Conservation (phyloP, 345 rosid genomes). For the Toxicodendron radicans region DNA sequence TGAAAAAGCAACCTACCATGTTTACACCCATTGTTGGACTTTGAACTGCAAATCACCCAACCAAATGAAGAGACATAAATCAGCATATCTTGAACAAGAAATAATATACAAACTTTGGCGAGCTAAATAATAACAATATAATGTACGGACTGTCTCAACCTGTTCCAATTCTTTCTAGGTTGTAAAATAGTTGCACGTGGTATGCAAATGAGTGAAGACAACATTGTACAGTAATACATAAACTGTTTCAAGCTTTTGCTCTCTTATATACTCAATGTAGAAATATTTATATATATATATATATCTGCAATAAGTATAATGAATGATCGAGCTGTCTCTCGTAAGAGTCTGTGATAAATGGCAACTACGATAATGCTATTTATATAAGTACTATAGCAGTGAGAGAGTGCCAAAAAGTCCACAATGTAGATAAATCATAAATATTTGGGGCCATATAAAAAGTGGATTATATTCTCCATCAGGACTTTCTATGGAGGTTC, state of each 20-base stretch:
- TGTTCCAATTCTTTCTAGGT: slow-evolving; percentile 10
- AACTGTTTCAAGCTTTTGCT: neutral
- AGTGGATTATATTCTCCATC: neutral
- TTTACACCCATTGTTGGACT: slow-evolving; percentile 8
- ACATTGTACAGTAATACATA: slow-evolving; percentile 11
- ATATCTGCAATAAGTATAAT: too few relatives aligned
- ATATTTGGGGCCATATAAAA: neutral
- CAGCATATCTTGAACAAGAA: neutral
- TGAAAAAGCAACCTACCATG: slow-evolving; percentile 24
- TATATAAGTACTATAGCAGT: neutral
- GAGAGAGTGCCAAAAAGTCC: neutral
- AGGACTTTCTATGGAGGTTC: slow-evolving; percentile 20
- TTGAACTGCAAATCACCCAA: slow-evolving; percentile 17
- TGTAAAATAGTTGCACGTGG: slow-evolving; percentile 22
- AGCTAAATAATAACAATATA: neutral
- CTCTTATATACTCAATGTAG: neutral
- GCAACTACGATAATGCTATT: neutral
- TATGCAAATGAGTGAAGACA: slow-evolving; percentile 13
- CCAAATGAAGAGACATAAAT: neutral
- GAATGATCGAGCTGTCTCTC: too few relatives aligned
- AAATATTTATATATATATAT: too few relatives aligned
- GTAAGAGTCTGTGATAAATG: neutral
- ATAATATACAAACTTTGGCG: neutral
- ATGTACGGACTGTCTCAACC: neutral
- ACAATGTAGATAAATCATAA: neutral